These are phyloP conservation scores for Penicillium pulvis DNA, from an alignment of 495 filamentous ascomycete genomes.

Conservation along the genomic window DNA sequence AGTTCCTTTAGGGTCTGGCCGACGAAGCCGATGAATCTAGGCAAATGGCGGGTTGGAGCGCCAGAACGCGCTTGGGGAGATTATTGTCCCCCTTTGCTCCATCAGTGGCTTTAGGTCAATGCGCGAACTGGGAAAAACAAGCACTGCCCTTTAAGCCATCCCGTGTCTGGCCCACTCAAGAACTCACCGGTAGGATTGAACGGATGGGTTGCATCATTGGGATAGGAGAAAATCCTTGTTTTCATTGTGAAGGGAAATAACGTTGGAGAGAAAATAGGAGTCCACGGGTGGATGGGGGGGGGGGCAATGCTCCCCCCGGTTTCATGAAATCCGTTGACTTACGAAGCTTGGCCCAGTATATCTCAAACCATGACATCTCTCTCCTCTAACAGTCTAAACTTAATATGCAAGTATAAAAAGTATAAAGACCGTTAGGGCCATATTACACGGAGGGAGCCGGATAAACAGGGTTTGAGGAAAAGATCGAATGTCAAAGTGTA, in stretches of 20 bases:
- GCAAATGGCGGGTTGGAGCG: slow-evolving; percentile 6
- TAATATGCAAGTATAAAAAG: slow-evolving; percentile 7
- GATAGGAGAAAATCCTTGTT: not conserved
- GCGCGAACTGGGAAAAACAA: slow-evolving; percentile 19
- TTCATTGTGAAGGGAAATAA: not conserved
- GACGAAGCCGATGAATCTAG: slow-evolving; percentile 7
- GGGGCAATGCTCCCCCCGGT: not conserved
- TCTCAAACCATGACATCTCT: slow-evolving; percentile 10
- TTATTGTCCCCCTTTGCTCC: not conserved
- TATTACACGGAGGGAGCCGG: slow-evolving; percentile 27
- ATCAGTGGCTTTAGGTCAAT: slow-evolving; percentile 7
- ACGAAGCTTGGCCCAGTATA: not conserved
- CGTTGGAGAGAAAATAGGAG: not conserved
- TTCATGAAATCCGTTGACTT: not conserved
- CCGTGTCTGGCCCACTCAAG: slow-evolving; percentile 28
- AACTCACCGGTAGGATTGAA: slow-evolving; percentile 22
- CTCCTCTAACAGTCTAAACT: not conserved
- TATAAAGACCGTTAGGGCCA: slow-evolving; percentile 15
- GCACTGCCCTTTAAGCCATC: slow-evolving; percentile 22
- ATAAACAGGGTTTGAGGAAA: slow-evolving; percentile 20
- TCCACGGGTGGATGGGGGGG: not conserved
- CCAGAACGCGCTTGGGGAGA: slow-evolving; percentile 5
- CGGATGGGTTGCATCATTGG: slow-evolving; percentile 15
- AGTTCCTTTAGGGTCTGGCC: slow-evolving; percentile 6
- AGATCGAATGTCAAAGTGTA: slow-evolving; percentile 23